A percentile compares a stretch with the other conserved stretches of the same genome.
phyloP scores from a whole-genome alignment of 345 rosid genomes.

The Euphorbia pulcherrima region DNA sequence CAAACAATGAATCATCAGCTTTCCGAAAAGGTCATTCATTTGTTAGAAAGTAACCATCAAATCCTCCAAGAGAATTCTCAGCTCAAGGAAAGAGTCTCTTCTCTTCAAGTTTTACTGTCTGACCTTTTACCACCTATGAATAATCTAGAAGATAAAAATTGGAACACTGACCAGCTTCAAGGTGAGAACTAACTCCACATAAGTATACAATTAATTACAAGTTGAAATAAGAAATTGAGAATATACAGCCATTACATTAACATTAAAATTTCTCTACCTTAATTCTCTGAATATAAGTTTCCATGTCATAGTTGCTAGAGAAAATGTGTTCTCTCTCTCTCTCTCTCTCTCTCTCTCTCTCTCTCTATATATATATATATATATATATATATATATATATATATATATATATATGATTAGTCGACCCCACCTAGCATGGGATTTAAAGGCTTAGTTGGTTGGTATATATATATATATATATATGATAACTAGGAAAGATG shows the following conservation, averaged over 20 bases:
- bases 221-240: neutral
- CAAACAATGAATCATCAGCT: constrained; percentile 52
- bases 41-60: constrained; percentile 66
- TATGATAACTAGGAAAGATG: neutral
- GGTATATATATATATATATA: neutral
- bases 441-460: too few species aligned
- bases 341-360: too few species aligned
- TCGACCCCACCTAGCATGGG: too few species aligned
- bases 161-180: constrained; percentile 25
- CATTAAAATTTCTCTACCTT: neutral
- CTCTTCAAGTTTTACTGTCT: constrained; percentile 51
- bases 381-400: neutral
- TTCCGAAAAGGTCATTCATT: constrained; percentile 56
- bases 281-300: neutral
- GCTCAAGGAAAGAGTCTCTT: constrained; percentile 59
- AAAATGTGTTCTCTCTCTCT: too few species aligned
- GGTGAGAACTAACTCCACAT: constrained; percentile 26
- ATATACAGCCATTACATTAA: neutral
- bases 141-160: constrained; percentile 29
- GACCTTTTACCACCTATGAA: constrained; percentile 48
- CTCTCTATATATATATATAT: too few species aligned
- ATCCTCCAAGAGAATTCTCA: constrained; percentile 67
- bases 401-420: neutral
- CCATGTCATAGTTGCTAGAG: neutral
- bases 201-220: neutral